Base-by-base conservation (phyloP, 2,329 filamentous ascomycete genomes). In the Sarocladium strictum region DNA sequence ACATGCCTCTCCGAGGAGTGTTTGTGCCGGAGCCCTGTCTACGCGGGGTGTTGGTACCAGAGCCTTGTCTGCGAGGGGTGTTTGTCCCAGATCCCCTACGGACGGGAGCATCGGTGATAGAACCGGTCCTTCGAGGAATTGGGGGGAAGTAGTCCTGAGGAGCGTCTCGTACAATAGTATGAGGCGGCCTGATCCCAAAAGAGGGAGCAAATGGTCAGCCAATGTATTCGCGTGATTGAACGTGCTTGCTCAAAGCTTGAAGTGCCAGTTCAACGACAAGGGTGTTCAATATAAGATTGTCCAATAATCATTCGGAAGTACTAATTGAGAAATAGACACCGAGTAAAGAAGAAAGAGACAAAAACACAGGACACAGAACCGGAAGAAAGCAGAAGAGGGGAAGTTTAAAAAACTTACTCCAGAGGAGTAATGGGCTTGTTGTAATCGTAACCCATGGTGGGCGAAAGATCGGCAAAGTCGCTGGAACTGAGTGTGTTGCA, bases 381-480 rank as follows among this genome's bases (percentile, higher is more conserved):
- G 43, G 21, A 57, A 23, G 53, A 38, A 51, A 57, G 47, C 55
- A 17, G 27, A 51, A 35, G 26, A 51, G 41, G 12, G 47, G 54
- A 32, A 54, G 51, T 54, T 29, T 53, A 24, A 54, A 24, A 54
- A 26, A 64, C 69, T 65, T 61, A 72, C 69, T 71, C 67, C 67
- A 72, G 65, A 60, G 64, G 62, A 63, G 62, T 66, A 57, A 72
- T 69, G 59, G 67, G 65, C 56, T 71, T 70, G 54, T 70, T 67
- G 61, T 68, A 69, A 38, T 63, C 64, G 58, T 67, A 70, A 65
- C 69, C 69, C 60, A 55, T 59, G 60, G 35, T 40, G 24, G 52
- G 55, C 56, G 55, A 53, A 37, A 45, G 52, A 40, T 35, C 54
- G 53, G 54, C 56, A 19, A 7, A n/a, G 35, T 57, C 26, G 54